Evolutionary conservation across 257 asterid genomes (phyloP), one percentile per base, ranked within the genome.

Genomic region (Ilex asprella): DNA sequence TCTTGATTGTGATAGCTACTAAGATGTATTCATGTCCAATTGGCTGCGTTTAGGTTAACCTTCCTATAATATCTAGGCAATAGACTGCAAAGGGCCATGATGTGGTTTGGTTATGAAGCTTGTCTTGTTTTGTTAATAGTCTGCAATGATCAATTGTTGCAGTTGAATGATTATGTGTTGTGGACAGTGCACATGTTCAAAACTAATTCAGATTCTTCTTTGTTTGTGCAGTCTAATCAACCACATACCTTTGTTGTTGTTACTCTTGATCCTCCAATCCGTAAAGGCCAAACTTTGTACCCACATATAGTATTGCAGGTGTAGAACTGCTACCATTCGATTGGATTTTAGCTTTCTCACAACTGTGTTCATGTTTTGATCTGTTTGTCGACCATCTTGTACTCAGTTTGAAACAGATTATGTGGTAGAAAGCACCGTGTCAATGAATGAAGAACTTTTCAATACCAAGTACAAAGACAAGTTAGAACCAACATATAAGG

Each of bases 301-400:
- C 99, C 96, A 11, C 96, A 92, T 80, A 92, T 92, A 49, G 97
- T 92, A 58, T 70, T 92, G 84, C 99, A 92, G 99, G 97, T 93
- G 79, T 44, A 21, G 27, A 56, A 46, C 41, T 35, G 41, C 7
- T 8, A 35, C 8, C 8, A 3, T 35, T 35, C 8, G 5, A 35
- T 35, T 35, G 41, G 8, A 35, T 35, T 4, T 35, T 8, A 35
- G 41, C 7, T 35, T 35, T 35, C 41, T 35, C 8, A 35, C 41
- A 3, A 35, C 41, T 8, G 41, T 35, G 41, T 8, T 35, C 41
- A 61, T 61, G 10, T 66, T 43, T 53, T 62, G 27, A 16, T 47
- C 5, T 60, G 16, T 39, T 43, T 44, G 31, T 53, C 10, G 6
- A 2, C 12, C 44, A 41, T 29, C 41, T 59, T 6, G 59, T 58